Evolutionary conservation across 1,284 basidiomycete genomes (phyloP).

Genomic region (Trametes pubescens): DNA sequence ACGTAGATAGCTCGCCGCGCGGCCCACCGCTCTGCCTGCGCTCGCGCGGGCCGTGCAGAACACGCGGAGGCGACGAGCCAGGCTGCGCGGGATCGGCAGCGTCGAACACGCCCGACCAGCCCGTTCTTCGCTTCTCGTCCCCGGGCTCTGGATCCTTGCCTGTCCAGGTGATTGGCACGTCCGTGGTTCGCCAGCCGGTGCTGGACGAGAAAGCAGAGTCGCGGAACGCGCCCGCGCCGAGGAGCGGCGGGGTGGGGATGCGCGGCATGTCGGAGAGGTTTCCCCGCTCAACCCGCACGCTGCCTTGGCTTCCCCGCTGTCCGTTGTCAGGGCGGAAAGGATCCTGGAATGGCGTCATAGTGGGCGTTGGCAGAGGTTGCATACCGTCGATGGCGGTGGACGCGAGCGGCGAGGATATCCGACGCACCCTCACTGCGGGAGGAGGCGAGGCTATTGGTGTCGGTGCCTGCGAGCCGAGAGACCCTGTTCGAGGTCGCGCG

Average conservation of each 20-base stretch:
- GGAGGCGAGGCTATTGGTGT: conserved; percentile 2
- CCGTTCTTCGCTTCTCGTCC: conserved; percentile 16
- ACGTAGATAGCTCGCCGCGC: conserved; percentile 15
- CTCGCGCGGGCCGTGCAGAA: conserved; percentile 30
- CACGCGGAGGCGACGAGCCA: conserved; percentile 17
- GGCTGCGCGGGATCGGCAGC: conserved; percentile 22
- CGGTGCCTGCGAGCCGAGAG: conserved; percentile 20
- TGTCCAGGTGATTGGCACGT: conserved; percentile 46
- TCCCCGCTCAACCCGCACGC: conserved; percentile 8
- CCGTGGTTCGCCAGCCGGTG: conserved; percentile 40
- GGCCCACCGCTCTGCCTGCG: conserved; percentile 27
- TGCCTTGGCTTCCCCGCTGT: conserved; percentile 3
- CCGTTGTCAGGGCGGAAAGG: conserved; percentile 1
- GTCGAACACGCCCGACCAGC: conserved; percentile 16
- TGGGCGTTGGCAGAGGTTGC: conserved; percentile 18
- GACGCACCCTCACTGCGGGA: conserved; percentile 14
- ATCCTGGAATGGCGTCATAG: background rate
- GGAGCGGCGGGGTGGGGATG: conserved; percentile 43
- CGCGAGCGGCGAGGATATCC: conserved; percentile 27
- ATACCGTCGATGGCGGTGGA: background rate
- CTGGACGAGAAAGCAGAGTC: conserved; percentile 47
- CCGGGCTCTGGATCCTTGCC: conserved; percentile 38
- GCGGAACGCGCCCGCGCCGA: conserved; percentile 46
- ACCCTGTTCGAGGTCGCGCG: conserved; percentile 27
- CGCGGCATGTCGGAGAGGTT: conserved; percentile 31